Evolutionary conservation across 1,284 basidiomycete genomes (phyloP), one percentile per base, ranked within the genome.

Genomic region (Inonotus obliquus): DNA sequence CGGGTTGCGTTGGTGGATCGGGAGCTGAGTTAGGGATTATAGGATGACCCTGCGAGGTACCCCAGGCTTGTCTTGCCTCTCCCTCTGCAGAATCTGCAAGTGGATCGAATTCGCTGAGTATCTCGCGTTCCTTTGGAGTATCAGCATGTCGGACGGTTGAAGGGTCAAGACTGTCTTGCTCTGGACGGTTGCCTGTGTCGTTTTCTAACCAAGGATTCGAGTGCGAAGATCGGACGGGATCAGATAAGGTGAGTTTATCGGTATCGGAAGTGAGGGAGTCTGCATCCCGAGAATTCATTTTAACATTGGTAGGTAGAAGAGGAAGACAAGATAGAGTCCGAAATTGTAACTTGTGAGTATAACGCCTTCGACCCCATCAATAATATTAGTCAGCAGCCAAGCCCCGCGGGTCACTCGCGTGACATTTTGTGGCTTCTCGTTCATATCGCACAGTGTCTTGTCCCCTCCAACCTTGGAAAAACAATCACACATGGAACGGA

Each of bases 51-150:
- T 44, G 41, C 19, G 83, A 73, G 29, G 69, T 75, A 64, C 78
- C 79, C 86, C 86, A 89, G 53, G 85, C 86, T 21, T 81, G 77
- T 48, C 77, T 78, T 4, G 86, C 83, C 45, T 78, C 80, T 63
- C 77, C 73, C 69, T 86, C 84, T 63, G 84, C 82, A 47, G 75
- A 69, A 66, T 76, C 80, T 1, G 74, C 82, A 32, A 89, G 74
- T 19, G 87, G 87, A 73, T 90, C 87, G 68, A 90, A 89, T 68
- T 87, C 81, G 35, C 73, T 74, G 54, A 88, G 71, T 4, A 86
- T 73, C 32, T 83, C 81, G 19, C 27, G 48, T 25, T 11, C 10
- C 29, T n/a, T 54, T 11, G 41, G 25, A 32, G 39, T 4, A 44
- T 19, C 58, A 11, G 45, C n/a, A 11, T 48, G 25, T 38, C 9